Conservation (phyloP, 805 yeast species). For the Yamadazyma ubonensis region DNA sequence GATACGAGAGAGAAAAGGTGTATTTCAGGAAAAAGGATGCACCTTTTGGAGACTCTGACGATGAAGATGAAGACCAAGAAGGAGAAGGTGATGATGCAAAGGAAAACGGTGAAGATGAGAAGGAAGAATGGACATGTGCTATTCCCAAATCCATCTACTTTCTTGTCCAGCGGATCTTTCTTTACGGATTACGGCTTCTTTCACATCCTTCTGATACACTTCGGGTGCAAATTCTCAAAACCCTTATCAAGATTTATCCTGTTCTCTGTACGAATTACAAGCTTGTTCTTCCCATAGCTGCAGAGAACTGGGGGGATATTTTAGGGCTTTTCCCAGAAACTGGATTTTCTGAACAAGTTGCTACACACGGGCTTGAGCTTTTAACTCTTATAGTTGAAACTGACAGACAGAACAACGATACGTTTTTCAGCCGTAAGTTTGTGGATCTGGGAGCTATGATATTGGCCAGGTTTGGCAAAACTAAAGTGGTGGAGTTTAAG, state of each 20-base stretch:
- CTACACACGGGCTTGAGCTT: constrained; percentile 28
- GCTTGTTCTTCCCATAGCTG: constrained; percentile 31
- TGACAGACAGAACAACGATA: constrained; percentile 39
- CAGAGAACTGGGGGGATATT: constrained; percentile 34
- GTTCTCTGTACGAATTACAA: constrained; percentile 31
- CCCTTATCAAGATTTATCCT: constrained; percentile 35
- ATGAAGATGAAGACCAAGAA: constrained; percentile 27
- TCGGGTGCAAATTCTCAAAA: constrained; percentile 53
- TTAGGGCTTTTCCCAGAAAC: constrained; percentile 8
- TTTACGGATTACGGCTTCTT: constrained; percentile 66
- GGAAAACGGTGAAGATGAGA: constrained; percentile 16
- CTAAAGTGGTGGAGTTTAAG: constrained; percentile 4
- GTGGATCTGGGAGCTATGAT: constrained; percentile 43
- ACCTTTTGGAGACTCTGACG: constrained; percentile 30
- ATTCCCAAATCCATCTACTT: constrained; percentile 61
- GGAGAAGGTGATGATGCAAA: constrained; percentile 15
- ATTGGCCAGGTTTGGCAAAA: constrained; percentile 1
- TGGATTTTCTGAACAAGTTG: constrained; percentile 12
- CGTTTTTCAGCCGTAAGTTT: constrained; percentile 48
- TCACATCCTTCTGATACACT: constrained; percentile 65
- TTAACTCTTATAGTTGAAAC: constrained; percentile 25
- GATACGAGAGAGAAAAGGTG: constrained; percentile 37
- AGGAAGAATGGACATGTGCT: constrained; percentile 59
- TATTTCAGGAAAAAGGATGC: constrained; percentile 40
- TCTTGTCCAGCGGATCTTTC: constrained; percentile 58